Base-by-base conservation (phyloP, 371 early-diverging fungal genomes). In the Apophysomyces trapeziformis region DNA sequence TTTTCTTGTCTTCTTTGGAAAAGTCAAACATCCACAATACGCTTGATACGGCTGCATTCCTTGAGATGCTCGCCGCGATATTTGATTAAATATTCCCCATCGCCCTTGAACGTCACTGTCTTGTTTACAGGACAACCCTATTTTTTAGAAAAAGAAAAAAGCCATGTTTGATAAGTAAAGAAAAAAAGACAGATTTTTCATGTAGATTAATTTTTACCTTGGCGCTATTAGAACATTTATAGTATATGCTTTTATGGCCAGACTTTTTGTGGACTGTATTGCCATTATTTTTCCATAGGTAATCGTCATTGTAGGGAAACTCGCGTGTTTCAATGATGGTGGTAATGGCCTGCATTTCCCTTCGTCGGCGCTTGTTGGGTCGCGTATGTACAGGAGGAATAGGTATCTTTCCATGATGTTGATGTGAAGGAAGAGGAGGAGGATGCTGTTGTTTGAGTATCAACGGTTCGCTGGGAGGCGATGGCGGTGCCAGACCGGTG, bases 241-340 rank as follows among this genome's bases (percentile, higher is more conserved):
- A 85, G 57, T 85, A 85, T 39, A 85, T 78, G 62, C 83, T 83
- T 74, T 77, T 83, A 54, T 77, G 73, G 54, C 85, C 85, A 21
- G 85, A 80, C 66, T 81, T 81, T 63, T 76, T 78, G 35, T 83
- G 81, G 0, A 75, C 72, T 13, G 84, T 84, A 66, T 83, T 85
- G 18, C 85, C 85, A 58, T 85, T 85, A 71, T 85, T 85, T 71
- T 83, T 81, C 85, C 85, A 85, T 4, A 78, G 58, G 61, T 78
- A 85, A 7, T 72, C 72, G 54, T 85, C 85, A 7, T 70, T 43
- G 61, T 77, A 76, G 12, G 80, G 83, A 60, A 60, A 67, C 41
- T 85, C 83, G 11, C 65, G 71, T 1, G 85, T 83, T 46, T 85
- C 85, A 9, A 85, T 75, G 57, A 83, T 79, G 77, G 78, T 79